Evolutionary conservation across 1,139 yeast genomes (phyloP), one percentile per base, ranked within the genome.

Genomic region (Arxiozyma telluris): DNA sequence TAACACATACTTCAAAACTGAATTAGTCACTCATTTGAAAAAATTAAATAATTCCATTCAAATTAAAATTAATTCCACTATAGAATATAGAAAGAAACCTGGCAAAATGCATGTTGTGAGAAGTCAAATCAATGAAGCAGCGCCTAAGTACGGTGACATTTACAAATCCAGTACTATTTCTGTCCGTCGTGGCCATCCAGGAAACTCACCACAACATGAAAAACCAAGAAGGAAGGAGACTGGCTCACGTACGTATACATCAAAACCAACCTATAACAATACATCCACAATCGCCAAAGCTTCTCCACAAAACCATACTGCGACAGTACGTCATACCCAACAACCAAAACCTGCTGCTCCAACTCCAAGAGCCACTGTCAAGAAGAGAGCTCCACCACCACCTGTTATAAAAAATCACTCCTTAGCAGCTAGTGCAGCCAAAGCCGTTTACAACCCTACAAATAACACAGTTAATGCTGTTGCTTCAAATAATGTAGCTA

Each of bases 121-220:
- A 68, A 81, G 86, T 62, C 80, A 77, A 49, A 68, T 76, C 49
- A 84, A 84, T 53, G 76, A 74, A 41, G 71, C 82, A 11, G 83
- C 86, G 1, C 90, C 94, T 5, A 70, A 67, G 12, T 67, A 79
- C 58, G 78, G 87, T 49, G 98, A 93, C 69, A 58, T 73, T 15
- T 94, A 94, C 73, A 94, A 93, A 73, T 88, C 96, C 4, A 89
- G 96, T 59, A 81, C 89, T 0, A 93, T 94, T 34, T 83, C 82
- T 43, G 96, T 89, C 17, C 81, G 82, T 48, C 80, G 80, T 47
- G 99, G 99, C 11, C 76, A 80, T 58, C 90, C 96, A 8, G 83
- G 88, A 0, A 79, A 74, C 58, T 80, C 95, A 25, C 73, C 69
- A 27, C 85, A 90, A 49, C 85, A 83, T 47, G 82, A 84, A 62